phyloP scores from a whole-genome alignment of 2,329 filamentous ascomycete species.

The Graphilbum ipis-grandicollis region DNA sequence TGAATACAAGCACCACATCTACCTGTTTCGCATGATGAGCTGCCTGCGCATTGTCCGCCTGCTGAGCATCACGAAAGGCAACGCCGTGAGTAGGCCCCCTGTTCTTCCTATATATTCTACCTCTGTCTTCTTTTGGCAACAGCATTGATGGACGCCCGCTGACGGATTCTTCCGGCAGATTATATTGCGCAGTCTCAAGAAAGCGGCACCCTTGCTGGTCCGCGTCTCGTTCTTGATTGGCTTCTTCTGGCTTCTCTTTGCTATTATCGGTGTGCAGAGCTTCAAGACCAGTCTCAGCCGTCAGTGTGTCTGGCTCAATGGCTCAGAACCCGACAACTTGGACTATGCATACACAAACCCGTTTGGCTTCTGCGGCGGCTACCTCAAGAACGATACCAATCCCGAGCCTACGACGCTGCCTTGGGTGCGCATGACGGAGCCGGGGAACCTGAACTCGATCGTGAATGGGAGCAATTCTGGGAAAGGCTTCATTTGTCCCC shows the following conservation, averaged over 20 bases:
- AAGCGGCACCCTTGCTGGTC: conserved; percentile 77
- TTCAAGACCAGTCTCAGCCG: conserved; percentile 74
- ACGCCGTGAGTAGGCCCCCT: conserved; percentile 44
- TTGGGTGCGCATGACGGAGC: conserved; percentile 40
- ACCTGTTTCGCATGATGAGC: conserved; percentile 91
- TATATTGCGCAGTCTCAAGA: conserved; percentile 87
- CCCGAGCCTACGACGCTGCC: conserved; percentile 26
- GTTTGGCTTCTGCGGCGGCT: conserved; percentile 74
- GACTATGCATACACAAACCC: conserved; percentile 41
- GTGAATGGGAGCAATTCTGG: conserved; percentile 29
- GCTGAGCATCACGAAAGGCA: conserved; percentile 83
- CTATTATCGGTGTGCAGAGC: conserved; percentile 89
- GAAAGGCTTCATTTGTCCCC: conserved; percentile 82
- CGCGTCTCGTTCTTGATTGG: conserved; percentile 87
- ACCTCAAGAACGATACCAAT: conserved; percentile 44
- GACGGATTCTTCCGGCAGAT: conserved; percentile 34
- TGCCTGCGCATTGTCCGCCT: conserved; percentile 83
- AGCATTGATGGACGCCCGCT: too few relatives aligned
- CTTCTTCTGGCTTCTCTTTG: conserved; percentile 97
- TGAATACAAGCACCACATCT: conserved; percentile 55
- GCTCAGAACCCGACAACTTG: conserved; percentile 35
- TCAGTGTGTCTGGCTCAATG: conserved; percentile 63
- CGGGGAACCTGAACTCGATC: conserved; percentile 27
- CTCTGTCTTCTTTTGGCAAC: background rate
- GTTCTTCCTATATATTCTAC: background rate